Base-by-base conservation (phyloP, 352 stramenopile genomes). In the Blastocystis sp. region DNA sequence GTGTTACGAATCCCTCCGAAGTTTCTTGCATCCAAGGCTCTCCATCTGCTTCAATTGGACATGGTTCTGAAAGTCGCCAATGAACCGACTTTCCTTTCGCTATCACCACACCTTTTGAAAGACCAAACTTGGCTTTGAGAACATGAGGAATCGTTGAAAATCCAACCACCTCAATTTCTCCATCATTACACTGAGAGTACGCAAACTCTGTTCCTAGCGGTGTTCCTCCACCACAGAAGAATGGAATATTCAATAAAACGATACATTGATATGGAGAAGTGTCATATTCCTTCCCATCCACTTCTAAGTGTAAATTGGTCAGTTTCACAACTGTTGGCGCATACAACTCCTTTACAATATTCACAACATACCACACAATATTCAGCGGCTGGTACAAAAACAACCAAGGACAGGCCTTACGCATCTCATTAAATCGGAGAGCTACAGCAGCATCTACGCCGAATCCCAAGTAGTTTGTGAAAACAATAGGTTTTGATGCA, bases 121-220 rank as follows among this genome's bases (percentile, higher is more conserved):
- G 29, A 7, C 56, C 56, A 35, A 63, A 63, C 56, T 63, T 63
- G 3, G 56, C 56, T 11, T 27, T 35, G 11, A 63, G 56, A 35
- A 63, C 29, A 35, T 63, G 56, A 63, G 29, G n/a, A 63, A 63
- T 63, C 29, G n/a, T 35, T 35, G 56, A 63, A 63, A 63, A 63
- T 11, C n/a, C 56, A 6, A 63, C 56, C 6, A 63, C 29, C 11
- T 63, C 56, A 35, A 63, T 63, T 63, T 63, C 56, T 63, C 29
- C n/a, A 63, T 63, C 56, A 35, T 35, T 35, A 35, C 56, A 63
- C 29, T 63, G 56, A 27, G 56, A 63, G 11, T 35, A 35, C 2
- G n/a, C 56, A 35, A 35, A 63, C n/a, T 63, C n/a, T 2, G n/a
- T 35, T 27, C 56, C 56, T 35, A 63, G 11, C 2, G 56, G 56